These are phyloP conservation scores for Candida golubevii DNA, from an alignment of 805 yeast genomes.

Conservation along the genomic window DNA sequence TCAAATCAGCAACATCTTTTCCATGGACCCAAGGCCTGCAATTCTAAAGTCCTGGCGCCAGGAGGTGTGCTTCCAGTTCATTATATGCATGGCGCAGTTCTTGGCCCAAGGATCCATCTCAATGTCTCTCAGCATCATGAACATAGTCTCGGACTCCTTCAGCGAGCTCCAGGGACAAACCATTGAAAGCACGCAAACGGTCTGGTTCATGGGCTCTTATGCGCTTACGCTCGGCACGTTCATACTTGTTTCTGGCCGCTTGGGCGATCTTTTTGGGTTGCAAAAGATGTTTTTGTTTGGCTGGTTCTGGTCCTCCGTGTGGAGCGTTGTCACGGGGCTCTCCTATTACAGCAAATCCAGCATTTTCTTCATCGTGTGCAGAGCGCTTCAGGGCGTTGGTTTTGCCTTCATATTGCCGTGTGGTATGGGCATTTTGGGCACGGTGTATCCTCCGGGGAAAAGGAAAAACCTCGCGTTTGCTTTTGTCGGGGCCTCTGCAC, in stretches of 20 bases:
- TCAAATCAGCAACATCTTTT: too few species aligned
- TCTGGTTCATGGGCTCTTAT: slow-evolving; percentile 67
- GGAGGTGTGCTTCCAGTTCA: slow-evolving; percentile 11
- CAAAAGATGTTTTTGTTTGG: slow-evolving; percentile 52
- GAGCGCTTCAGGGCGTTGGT: slow-evolving; percentile 66
- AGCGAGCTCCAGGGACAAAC: slow-evolving; percentile 6
- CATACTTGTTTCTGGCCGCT: slow-evolving; percentile 60
- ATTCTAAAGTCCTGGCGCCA: slow-evolving; percentile 9
- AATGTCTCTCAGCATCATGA: slow-evolving; percentile 37
- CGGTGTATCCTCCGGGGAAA: slow-evolving; percentile 38
- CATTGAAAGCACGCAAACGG: slow-evolving; percentile 7
- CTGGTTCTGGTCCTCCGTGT: slow-evolving; percentile 49
- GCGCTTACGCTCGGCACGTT: slow-evolving; percentile 71
- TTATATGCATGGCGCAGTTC: slow-evolving; percentile 28
- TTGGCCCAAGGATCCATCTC: slow-evolving; percentile 35
- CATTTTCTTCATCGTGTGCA: slow-evolving; percentile 46
- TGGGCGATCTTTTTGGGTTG: slow-evolving; percentile 71
- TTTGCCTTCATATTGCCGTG: slow-evolving; percentile 57
- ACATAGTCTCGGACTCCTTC: slow-evolving; percentile 28
- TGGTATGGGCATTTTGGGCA: slow-evolving; percentile 53
- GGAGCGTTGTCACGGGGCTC: slow-evolving; percentile 61
- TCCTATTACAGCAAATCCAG: slow-evolving; percentile 47
- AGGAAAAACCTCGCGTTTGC: slow-evolving; percentile 55
- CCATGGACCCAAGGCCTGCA: slow-evolving; percentile 12
- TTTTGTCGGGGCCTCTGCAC: slow-evolving; percentile 56